Conservation (phyloP, 441 rosid species). For the Adansonia gregorii region DNA sequence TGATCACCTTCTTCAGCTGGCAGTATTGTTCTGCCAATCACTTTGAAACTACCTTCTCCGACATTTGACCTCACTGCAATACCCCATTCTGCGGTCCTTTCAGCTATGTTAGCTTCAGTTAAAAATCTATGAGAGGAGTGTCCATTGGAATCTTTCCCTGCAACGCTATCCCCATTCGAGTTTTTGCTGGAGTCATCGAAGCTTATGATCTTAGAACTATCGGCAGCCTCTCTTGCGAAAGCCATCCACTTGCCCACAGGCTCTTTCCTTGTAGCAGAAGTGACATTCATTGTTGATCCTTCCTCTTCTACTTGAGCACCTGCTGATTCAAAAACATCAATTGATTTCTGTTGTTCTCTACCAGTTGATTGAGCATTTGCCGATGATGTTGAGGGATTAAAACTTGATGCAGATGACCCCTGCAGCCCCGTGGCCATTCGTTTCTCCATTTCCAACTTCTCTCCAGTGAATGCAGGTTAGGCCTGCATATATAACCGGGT, state of each 20-base stretch:
- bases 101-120: conserved; percentile 56
- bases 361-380: conserved; percentile 15
- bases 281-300: conserved; percentile 20
- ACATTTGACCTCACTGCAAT: conserved; percentile 51
- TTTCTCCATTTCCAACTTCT: conserved; percentile 15
- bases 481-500: conserved; percentile 17
- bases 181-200: conserved; percentile 21
- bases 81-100: conserved; percentile 91
- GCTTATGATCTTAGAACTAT: background rate
- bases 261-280: conserved; percentile 27
- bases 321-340: conserved; percentile 41
- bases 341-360: conserved; percentile 33
- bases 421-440: background rate
- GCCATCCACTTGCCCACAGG: background rate
- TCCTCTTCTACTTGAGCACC: conserved; percentile 1
- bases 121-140: conserved; percentile 26
- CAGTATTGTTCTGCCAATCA: conserved; percentile 19
- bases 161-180: background rate
- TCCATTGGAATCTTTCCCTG: conserved; percentile 19
- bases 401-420: conserved; percentile 5
- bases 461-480: background rate
- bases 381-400: background rate
- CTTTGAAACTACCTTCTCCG: conserved; percentile 55
- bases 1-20: conserved; percentile 46
- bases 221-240: background rate